Evolutionary conservation across 352 stramenopile species (phyloP), one percentile per base, ranked within the genome.

Genomic region (Globisporangium cystogenes): DNA sequence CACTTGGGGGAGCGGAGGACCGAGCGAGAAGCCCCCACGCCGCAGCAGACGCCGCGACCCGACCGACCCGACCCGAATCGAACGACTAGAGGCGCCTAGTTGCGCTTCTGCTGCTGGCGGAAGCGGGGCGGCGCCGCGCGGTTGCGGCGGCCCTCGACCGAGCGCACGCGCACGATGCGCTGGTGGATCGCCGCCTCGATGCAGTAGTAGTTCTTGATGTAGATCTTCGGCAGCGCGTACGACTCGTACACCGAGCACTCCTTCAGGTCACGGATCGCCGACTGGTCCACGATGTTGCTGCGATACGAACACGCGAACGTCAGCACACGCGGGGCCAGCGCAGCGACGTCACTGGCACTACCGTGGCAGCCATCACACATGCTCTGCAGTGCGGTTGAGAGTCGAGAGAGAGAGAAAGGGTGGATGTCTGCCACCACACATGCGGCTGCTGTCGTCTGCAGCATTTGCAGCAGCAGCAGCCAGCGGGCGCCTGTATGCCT

Each of bases 171-270:
- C 51, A 99, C 97, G 71, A 99, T 98, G 81, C 97, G 96, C 81
- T 99, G 96, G 87, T 99, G 97, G 57, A 99, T 98, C 53, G 97
- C 97, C 48, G 96, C 96, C 72, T 99, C 96, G 29, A 99, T 95
- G 76, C 96, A 99, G 90, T 99, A 99, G 80, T 99, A 99, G 93
- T 99, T 98, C 95, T 99, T 99, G 71, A 99, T 97, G 90, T 99
- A 99, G 63, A 99, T 95, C 89, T 99, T 99, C 62, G 97, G 97
- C 60, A 99, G 81, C 59, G 95, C 88, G 83, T 99, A 99, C 74
- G 98, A 97, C 78, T 98, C 95, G 86, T 99, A 99, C 55, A 98
- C 96, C 24, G 89, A 98, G 37, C 96, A 90, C 68, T 99, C 97
- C 77, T 98, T 98, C 71, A 99, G 94, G 82, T 99, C 96, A 93